Evolutionary conservation across 768 basidiomycete genomes (phyloP).

Genomic region (Phaeotremella fagi): DNA sequence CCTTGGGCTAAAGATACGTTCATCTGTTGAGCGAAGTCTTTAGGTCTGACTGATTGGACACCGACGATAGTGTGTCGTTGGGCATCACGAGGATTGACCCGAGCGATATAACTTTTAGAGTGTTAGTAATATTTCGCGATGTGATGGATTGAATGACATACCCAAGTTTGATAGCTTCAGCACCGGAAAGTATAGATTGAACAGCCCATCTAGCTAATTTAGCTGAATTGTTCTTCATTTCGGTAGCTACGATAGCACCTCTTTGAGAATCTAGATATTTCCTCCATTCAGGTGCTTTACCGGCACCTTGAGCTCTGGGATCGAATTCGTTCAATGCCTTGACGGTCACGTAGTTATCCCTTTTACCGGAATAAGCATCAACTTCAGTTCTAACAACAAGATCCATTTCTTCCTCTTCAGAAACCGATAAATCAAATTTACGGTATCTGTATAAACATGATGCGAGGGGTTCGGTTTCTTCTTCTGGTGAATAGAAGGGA

Average conservation of each 20-base stretch:
- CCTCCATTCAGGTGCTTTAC: conserved; percentile 97
- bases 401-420: conserved; percentile 72
- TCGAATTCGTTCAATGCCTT: conserved; percentile 97
- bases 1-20: conserved; percentile 93
- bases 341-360: conserved; percentile 73
- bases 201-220: conserved; percentile 98
- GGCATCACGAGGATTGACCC: conserved; percentile 87
- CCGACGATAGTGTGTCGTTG: conserved; percentile 93
- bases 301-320: conserved; percentile 77
- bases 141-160: conserved; percentile 50
- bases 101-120: conserved; percentile 66
- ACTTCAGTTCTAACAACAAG: conserved; percentile 94
- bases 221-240: conserved; percentile 99
- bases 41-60: conserved; percentile 88
- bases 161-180: conserved; percentile 96
- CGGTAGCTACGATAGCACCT: conserved; percentile 95
- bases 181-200: conserved; percentile 89
- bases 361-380: conserved; percentile 69
- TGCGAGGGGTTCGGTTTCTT: conserved; percentile 90
- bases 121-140: neutral
- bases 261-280: conserved; percentile 93
- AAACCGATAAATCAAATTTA: conserved; percentile 84
- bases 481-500: conserved; percentile 81
- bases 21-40: conserved; percentile 89
- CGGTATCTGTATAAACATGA: conserved; percentile 96